phyloP scores from a whole-genome alignment of 1,284 basidiomycete genomes.

The Tetrapyrgos nigripes region DNA sequence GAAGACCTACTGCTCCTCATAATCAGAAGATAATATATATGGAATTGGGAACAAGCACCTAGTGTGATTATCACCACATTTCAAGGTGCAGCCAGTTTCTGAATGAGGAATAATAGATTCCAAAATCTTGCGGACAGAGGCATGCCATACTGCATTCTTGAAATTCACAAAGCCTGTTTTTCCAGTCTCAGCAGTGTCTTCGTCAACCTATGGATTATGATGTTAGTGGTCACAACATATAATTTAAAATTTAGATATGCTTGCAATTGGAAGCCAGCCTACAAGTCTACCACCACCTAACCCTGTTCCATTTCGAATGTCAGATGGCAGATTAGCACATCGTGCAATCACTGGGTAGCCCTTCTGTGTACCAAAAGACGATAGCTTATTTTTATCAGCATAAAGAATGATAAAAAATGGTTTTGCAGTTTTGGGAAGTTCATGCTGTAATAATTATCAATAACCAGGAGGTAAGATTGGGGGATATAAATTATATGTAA shows the following conservation, averaged over 20 bases:
- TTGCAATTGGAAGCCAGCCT: conserved; percentile 51
- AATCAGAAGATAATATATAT: conserved; percentile 43
- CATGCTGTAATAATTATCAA: too few relatives aligned
- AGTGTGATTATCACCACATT: conserved; percentile 31
- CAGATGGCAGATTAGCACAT: conserved; percentile 40
- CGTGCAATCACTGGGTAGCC: too few relatives aligned
- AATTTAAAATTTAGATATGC: conserved; percentile 14
- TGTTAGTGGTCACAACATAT: not conserved
- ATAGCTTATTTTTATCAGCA: too few relatives aligned
- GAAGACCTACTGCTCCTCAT: conserved; percentile 44
- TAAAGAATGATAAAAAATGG: too few relatives aligned
- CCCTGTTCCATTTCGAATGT: conserved; percentile 43
- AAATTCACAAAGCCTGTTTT: conserved; percentile 37
- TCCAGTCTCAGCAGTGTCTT: conserved; percentile 30
- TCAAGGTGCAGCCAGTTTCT: conserved; percentile 27
- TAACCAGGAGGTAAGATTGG: too few relatives aligned
- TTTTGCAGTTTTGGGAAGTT: conserved; percentile 50
- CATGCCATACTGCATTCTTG: conserved; percentile 44
- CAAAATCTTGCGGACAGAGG: conserved; percentile 31
- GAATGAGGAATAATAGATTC: conserved; percentile 27
- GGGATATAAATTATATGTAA: too few relatives aligned
- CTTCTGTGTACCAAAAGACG: too few relatives aligned
- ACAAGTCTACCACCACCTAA: conserved; percentile 45
- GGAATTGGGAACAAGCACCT: conserved; percentile 35
- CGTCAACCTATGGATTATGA: conserved; percentile 28